Base-by-base conservation (phyloP, 176 grass and related monocot genomes). In the Ensete ventricosum region DNA sequence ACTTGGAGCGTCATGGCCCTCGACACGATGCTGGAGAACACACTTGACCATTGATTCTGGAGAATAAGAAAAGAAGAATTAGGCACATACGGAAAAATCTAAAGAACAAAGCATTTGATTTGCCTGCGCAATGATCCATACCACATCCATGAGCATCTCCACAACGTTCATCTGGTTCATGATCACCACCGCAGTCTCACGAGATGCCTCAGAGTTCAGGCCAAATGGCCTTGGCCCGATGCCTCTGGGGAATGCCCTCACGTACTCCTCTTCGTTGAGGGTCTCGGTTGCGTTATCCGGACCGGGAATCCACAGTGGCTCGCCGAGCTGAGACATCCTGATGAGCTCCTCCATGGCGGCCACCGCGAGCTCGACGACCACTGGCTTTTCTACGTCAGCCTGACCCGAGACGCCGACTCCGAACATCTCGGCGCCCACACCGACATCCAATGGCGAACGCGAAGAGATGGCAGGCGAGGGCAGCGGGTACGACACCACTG, bases 331-430 rank as follows among this genome's bases (percentile, higher is more conserved):
- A 6, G 88, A 86, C 96, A 91, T 91, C 52, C 88, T 81, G 2
- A 95, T 66, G 65, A 99, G 81, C 83, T 99, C 96, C 78, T 99
- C 96, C 96, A 99, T 99, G 62, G 96, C 96, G 1, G 91, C 78
- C 2, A 99, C 96, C 7, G 96, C 96, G 14, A 99, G 87, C 85
- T 99, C 96, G 29, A 99, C 81, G 3, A 99, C 83, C 88, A 87
- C 58, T 25, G 89, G 84, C 76, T 89, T 96, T 67, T 91, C 92
- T 0, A 82, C 84, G 1, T 95, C 91, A 11, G 86, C 76, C 50
- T 65, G 75, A 10, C 78, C 72, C 0, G 81, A 76, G 51, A 87
- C 43, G 82, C 83, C 1, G 78, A 73, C 11, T 29, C 76, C 80
- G 22, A 69, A 79, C 13, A 51, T 67, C 7, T 71, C 78, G 9